Percentiles rank a stretch among this genome's conserved stretches.
Conservation (phyloP, 2,329 filamentous ascomycete species). For the Teratosphaeria nubilosa region DNA sequence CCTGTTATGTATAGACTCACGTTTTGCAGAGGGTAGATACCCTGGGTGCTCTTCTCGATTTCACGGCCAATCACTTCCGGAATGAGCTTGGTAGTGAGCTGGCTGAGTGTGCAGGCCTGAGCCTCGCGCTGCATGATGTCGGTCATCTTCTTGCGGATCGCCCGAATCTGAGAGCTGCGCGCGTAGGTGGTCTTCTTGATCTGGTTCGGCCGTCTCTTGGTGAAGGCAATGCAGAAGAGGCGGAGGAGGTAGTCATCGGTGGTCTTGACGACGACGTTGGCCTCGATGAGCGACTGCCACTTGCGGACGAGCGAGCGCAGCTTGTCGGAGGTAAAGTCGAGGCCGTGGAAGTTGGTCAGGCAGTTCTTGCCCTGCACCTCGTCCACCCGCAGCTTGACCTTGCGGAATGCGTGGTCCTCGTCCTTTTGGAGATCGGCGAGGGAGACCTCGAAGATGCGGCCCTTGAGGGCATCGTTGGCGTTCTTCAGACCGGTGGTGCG, state of each 20-base stretch:
- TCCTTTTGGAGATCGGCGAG: constrained; percentile 99
- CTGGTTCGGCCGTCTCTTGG: constrained; percentile 98
- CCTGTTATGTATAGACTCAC: constrained; percentile 42
- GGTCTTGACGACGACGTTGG: constrained; percentile 99
- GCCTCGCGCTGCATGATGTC: constrained; percentile 98
- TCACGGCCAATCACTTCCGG: constrained; percentile 98
- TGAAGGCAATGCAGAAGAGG: constrained; percentile 98
- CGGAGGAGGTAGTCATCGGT: constrained; percentile 99
- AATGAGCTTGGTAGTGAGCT: constrained; percentile 97
- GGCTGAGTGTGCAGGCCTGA: constrained; percentile 82
- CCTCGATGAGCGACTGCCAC: constrained; percentile 99
- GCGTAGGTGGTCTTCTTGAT: constrained; percentile 99
- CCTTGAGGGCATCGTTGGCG: constrained; percentile 98
- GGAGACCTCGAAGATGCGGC: constrained; percentile 96
- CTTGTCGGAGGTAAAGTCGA: constrained; percentile 99
- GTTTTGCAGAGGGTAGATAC: constrained; percentile 99
- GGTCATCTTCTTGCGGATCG: constrained; percentile 99
- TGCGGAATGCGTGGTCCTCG: constrained; percentile 99
- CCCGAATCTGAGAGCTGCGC: constrained; percentile 89
- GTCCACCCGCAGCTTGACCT: constrained; percentile 96
- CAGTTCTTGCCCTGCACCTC: constrained; percentile 99
- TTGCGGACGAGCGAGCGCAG: constrained; percentile 97
- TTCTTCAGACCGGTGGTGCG: constrained; percentile 99
- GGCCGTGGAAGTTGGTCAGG: constrained; percentile 99
- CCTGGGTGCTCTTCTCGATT: constrained; percentile 98